These are phyloP conservation scores for Dothideomycetes sp. DNA, from an alignment of 2,329 filamentous ascomycete genomes.

Conservation along the genomic window DNA sequence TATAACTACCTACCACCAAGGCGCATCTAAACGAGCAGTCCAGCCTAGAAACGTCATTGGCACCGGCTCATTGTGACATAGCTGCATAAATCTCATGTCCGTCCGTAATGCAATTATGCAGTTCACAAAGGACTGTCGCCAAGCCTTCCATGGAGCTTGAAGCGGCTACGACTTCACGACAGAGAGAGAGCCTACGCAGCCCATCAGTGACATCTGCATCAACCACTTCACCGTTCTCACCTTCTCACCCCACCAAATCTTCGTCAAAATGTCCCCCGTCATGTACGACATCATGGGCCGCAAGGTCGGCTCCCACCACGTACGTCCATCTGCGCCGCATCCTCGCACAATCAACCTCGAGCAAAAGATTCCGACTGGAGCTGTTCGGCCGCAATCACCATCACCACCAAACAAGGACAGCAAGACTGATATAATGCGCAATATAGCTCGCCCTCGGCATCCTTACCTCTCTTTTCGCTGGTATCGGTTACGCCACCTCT, in stretches of 20 bases:
- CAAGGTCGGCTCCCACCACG: conserved; percentile 43
- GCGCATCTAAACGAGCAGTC: too few relatives aligned
- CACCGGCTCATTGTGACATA: too few relatives aligned
- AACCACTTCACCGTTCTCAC: conserved; percentile 6
- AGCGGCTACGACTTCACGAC: background rate
- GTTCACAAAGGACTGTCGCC: too few relatives aligned
- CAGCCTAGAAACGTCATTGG: too few relatives aligned
- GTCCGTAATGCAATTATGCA: too few relatives aligned
- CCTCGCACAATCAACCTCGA: background rate
- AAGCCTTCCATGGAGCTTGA: too few relatives aligned
- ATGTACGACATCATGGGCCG: conserved; percentile 41
- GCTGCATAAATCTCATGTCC: too few relatives aligned
- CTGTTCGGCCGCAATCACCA: too few relatives aligned
- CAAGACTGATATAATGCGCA: background rate
- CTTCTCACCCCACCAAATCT: conserved; percentile 5
- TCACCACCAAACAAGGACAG: too few relatives aligned
- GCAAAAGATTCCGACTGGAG: background rate
- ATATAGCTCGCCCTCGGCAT: conserved; percentile 50
- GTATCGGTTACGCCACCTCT: conserved; percentile 33
- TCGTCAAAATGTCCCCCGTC: conserved; percentile 33
- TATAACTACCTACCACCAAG: too few relatives aligned
- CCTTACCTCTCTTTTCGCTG: conserved; percentile 37
- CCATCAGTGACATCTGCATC: too few relatives aligned
- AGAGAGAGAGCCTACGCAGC: too few relatives aligned
- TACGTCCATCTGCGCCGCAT: conserved; percentile 23